Base-by-base conservation (phyloP, 192 early-diverging fungal species). In the Podila epigama region DNA sequence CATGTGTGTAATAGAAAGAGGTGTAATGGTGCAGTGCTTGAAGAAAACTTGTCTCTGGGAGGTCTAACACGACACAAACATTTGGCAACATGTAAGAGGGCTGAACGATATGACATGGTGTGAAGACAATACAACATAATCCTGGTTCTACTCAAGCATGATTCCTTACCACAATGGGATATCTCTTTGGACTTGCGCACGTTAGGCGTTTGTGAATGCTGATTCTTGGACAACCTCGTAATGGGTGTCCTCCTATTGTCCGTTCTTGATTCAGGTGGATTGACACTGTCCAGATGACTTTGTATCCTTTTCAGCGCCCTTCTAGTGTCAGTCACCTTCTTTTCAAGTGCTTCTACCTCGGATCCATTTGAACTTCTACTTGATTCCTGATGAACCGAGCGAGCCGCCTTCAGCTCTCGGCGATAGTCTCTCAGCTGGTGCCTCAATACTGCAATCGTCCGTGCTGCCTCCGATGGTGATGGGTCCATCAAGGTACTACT, bases 101-200 rank as follows among this genome's bases (percentile, higher is more conserved):
- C 8, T 22, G 6, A 27, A 10, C 28, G 3, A 60, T 3, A 10
- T 11, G n/a, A 32, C 3, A 27, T 29, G 12, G 18, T 2, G 41
- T 40, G 35, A 5, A 35, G 13, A 33, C 18, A 11, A 60, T 33
- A 25, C 41, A 55, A 15, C 35, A 18, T 20, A 9, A 16, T 0
- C 5, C 3, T 1, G 9, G 9, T 42, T 27, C 8, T 4, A 34
- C 10, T 0, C 13, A 25, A 18, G 29, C 15, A 57, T n/a, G n/a
- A n/a, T n/a, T n/a, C n/a, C 60, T 39, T 68, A 77, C 73, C 66
- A 64, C 73, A 77, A 3, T 52, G 60, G 37, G 65, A 68, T 36
- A 39, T 60, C 4, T 58, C 39, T 5, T 64, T 56, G 8, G 57
- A 34, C 1, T 77, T 66, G 42, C 54, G 20, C 27, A 13, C 32